Evolutionary conservation across 2,329 filamentous ascomycete genomes (phyloP).

Genomic region (Cladosporium cucumerinum): DNA sequence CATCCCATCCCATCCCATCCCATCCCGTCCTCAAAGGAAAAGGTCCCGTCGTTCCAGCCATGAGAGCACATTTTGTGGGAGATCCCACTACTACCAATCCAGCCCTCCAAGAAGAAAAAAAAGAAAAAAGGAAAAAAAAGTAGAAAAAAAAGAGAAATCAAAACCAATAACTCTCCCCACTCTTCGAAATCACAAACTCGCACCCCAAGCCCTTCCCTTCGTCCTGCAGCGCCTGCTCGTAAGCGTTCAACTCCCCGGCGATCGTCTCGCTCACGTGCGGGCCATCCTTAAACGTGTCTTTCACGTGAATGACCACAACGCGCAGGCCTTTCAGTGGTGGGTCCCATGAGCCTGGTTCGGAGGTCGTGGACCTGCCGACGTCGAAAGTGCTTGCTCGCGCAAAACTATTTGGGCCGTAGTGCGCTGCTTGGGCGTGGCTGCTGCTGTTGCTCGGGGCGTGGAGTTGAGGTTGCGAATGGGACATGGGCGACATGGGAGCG

Average conservation of each 20-base stretch:
- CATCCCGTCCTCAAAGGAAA: too few species aligned
- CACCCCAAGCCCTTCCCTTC: conserved; percentile 67
- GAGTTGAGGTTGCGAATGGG: conserved; percentile 7
- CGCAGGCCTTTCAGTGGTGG: conserved; percentile 67
- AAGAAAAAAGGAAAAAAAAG: neutral
- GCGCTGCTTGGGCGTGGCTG: neutral
- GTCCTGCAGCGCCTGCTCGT: conserved; percentile 50
- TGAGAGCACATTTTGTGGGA: neutral
- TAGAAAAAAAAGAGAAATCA: conserved; percentile 25
- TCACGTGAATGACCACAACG: conserved; percentile 89
- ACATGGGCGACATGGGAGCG: conserved; percentile 24
- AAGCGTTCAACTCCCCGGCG: conserved; percentile 62
- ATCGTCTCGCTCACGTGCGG: conserved; percentile 64
- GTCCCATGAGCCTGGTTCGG: neutral
- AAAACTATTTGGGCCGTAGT: conserved; percentile 11
- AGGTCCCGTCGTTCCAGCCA: neutral
- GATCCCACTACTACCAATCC: neutral
- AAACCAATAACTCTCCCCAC: conserved; percentile 58
- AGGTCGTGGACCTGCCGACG: neutral
- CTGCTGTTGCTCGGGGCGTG: conserved; percentile 9
- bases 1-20: too few species aligned
- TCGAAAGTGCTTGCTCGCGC: conserved; percentile 7
- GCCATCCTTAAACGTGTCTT: conserved; percentile 76
- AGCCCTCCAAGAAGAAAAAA: neutral
- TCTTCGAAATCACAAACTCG: conserved; percentile 69